phyloP scores from a whole-genome alignment of 2,329 filamentous ascomycete species.

The Curvularia verruculosa region DNA sequence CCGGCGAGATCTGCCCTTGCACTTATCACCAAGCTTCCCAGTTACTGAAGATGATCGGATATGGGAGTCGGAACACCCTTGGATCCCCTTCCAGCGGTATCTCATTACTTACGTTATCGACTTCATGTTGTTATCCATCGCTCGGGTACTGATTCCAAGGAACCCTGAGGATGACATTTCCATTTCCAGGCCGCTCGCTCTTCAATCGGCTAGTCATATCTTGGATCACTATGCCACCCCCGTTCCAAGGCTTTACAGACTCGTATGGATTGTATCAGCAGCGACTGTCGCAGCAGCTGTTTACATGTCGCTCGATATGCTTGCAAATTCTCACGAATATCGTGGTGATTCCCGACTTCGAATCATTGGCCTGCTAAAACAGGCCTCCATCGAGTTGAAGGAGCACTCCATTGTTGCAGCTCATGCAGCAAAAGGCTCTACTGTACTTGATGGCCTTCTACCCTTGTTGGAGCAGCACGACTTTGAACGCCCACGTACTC shows the following conservation, averaged over 20 bases:
- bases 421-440: conserved; percentile 16
- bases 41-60: conserved; percentile 12
- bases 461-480: conserved; percentile 10
- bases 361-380: conserved; percentile 9
- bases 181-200: conserved; percentile 9
- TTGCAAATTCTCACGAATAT: conserved; percentile 14
- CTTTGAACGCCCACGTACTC: conserved; percentile 3
- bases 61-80: conserved; percentile 16
- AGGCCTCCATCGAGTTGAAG: conserved; percentile 9
- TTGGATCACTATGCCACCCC: conserved; percentile 13
- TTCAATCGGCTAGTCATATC: conserved; percentile 12
- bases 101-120: conserved; percentile 15
- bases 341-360: conserved; percentile 6
- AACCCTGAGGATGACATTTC: conserved; percentile 5
- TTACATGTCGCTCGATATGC: conserved; percentile 15
- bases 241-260: conserved; percentile 14
- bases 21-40: conserved; percentile 14
- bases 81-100: conserved; percentile 21
- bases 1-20: conserved; percentile 7
- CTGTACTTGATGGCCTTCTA: conserved; percentile 12
- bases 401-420: conserved; percentile 16
- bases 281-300: conserved; percentile 15
- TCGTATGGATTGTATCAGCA: conserved; percentile 18
- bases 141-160: conserved; percentile 11
- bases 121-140: conserved; percentile 14